phyloP scores from a whole-genome alignment of 208 protist species.

The Trypanosoma platydactyli region DNA sequence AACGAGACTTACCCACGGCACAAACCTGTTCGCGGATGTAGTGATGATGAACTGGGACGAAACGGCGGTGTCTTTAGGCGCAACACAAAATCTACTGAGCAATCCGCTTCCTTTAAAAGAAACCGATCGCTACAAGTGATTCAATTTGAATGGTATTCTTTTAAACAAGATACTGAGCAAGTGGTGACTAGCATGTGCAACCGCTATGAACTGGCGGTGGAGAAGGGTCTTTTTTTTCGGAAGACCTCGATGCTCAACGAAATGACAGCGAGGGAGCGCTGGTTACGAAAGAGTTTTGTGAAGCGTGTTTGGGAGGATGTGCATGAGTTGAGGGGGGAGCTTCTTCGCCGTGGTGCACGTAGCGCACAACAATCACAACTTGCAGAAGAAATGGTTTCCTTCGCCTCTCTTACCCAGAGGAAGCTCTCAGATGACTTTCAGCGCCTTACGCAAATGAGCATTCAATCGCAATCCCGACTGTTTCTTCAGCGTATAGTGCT shows the following conservation, averaged over 20 bases:
- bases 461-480: conserved; percentile 79
- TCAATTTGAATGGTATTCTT: conserved; percentile 63
- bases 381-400: conserved; percentile 88
- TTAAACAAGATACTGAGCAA: conserved; percentile 70
- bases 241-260: conserved; percentile 84
- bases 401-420: conserved; percentile 76
- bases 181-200: conserved; percentile 83
- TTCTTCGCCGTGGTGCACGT: conserved; percentile 83
- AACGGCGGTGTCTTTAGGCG: conserved; percentile 74
- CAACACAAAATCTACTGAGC: conserved; percentile 44
- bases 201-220: conserved; percentile 85
- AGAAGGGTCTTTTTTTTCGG: conserved; percentile 83
- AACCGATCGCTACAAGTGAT: conserved; percentile 77
- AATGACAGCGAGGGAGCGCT: conserved; percentile 84
- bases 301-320: conserved; percentile 90
- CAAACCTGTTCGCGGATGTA: conserved; percentile 51
- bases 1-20: conserved; percentile 66
- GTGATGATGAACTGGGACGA: conserved; percentile 79
- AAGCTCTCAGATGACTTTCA: conserved; percentile 91
- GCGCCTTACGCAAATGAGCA: conserved; percentile 76
- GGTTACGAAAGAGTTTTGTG: conserved; percentile 86
- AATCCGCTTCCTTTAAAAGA: conserved; percentile 21
- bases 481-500: conserved; percentile 68
- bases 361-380: conserved; percentile 89
- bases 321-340: conserved; percentile 84